These are phyloP conservation scores for Pleurozium schreberi DNA, from an alignment of 225 moss, liverwort and hornwort genomes.

Conservation along the genomic window DNA sequence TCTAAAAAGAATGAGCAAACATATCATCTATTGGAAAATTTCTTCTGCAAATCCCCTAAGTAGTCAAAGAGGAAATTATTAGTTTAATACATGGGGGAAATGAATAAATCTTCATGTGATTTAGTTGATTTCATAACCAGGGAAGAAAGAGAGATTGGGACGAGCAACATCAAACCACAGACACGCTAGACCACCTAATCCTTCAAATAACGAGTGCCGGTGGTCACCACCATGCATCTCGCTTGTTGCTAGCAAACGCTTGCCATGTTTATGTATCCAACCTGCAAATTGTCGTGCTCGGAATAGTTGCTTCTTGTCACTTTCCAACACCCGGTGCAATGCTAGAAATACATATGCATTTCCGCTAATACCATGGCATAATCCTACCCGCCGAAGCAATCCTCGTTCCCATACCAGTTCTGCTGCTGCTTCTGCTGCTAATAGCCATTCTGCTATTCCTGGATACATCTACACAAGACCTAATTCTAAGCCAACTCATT, in stretches of 20 bases:
- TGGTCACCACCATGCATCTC: constrained; percentile 75
- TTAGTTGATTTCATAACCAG: constrained; percentile 46
- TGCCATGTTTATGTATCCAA: constrained; percentile 50
- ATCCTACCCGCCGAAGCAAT: constrained; percentile 43
- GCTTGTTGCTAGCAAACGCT: constrained; percentile 23
- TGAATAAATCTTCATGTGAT: no score
- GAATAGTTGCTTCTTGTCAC: constrained; percentile 43
- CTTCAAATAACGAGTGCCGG: constrained; percentile 57
- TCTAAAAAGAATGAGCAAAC: not conserved
- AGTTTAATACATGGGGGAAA: no score
- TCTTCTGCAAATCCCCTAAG: fast-evolving
- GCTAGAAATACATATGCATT: constrained; percentile 61
- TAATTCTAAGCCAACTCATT: not conserved
- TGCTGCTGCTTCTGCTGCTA: not conserved
- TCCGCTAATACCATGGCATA: constrained; percentile 68
- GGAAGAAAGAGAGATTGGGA: constrained; percentile 36
- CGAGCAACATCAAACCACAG: constrained; percentile 51
- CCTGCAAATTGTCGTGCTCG: constrained; percentile 55
- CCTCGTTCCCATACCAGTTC: constrained; percentile 65
- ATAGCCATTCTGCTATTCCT: constrained; percentile 10
- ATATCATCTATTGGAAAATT: not conserved
- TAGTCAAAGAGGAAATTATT: not conserved
- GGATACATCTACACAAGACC: constrained; percentile 13
- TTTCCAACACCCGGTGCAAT: constrained; percentile 2
- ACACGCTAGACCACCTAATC: constrained; percentile 56